phyloP scores from a whole-genome alignment of 176 grass and related monocot species.

The Eremochloa ophiuroides region DNA sequence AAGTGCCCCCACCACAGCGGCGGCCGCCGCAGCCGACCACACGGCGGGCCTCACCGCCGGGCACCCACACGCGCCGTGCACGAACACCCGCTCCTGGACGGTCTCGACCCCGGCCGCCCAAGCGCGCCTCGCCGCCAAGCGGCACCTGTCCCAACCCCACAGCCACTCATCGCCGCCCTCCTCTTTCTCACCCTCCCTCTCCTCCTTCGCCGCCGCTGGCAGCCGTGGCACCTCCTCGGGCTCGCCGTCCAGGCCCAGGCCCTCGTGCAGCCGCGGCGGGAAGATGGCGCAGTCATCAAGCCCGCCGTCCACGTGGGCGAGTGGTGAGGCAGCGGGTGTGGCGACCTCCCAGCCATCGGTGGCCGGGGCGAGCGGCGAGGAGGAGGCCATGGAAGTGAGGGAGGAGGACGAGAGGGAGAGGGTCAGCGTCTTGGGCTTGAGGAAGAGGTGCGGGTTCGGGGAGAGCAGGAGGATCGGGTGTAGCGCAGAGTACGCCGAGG shows the following conservation, averaged over 20 bases:
- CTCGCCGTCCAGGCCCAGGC: constrained; percentile 37
- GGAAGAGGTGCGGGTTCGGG: constrained; percentile 42
- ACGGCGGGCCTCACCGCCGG: constrained; percentile 37
- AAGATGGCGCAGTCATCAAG: constrained; percentile 52
- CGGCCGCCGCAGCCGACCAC: constrained; percentile 41
- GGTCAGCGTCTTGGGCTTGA: constrained; percentile 44
- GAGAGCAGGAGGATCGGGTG: constrained; percentile 36
- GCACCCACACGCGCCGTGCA: constrained; percentile 32
- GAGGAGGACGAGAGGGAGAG: constrained; percentile 50
- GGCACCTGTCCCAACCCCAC: constrained; percentile 21
- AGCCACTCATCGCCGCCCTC: background rate
- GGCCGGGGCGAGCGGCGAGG: constrained; percentile 26
- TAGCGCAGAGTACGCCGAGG: constrained; percentile 36
- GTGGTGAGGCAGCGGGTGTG: background rate
- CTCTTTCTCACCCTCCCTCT: background rate
- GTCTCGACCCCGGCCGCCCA: constrained; percentile 40
- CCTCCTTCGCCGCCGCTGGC: background rate
- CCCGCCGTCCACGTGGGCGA: constrained; percentile 7
- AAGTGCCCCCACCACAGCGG: constrained; percentile 33
- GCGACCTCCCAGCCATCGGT: constrained; percentile 46
- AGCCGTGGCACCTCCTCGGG: background rate
- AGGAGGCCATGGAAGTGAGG: constrained; percentile 35
- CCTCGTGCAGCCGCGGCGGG: constrained; percentile 45
- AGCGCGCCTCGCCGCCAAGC: constrained; percentile 23
- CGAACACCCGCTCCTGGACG: constrained; percentile 28